phyloP scores from a whole-genome alignment of 2,329 filamentous ascomycete species.

The Calonectria naviculata region DNA sequence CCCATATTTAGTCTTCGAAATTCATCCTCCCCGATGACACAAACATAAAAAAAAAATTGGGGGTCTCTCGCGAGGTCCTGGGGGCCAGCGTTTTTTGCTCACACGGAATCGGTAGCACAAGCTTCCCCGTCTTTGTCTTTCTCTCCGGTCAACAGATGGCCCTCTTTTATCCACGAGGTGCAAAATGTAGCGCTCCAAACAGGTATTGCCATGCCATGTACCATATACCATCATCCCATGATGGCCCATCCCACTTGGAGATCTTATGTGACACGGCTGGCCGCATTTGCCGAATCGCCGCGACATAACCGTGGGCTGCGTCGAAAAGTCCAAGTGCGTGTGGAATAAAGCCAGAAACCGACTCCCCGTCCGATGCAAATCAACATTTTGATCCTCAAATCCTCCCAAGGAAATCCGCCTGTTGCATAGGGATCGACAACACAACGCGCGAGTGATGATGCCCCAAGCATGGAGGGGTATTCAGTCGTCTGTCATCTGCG shows the following conservation, averaged over 20 bases:
- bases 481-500: constrained; percentile 22
- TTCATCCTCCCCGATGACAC: constrained; percentile 39
- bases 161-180: constrained; percentile 40
- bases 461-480: constrained; percentile 20
- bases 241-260: constrained; percentile 32
- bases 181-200: constrained; percentile 36
- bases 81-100: constrained; percentile 28
- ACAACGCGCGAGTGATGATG: constrained; percentile 23
- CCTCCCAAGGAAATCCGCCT: constrained; percentile 29
- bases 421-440: constrained; percentile 33
- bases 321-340: constrained; percentile 37
- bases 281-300: constrained; percentile 26
- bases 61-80: constrained; percentile 40
- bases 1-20: constrained; percentile 41
- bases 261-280: constrained; percentile 27
- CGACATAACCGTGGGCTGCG: constrained; percentile 35
- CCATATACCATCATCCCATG: constrained; percentile 40
- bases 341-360: constrained; percentile 48
- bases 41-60: constrained; percentile 34
- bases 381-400: constrained; percentile 37
- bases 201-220: constrained; percentile 37
- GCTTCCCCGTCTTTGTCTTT: constrained; percentile 30
- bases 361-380: constrained; percentile 53
- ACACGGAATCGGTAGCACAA: constrained; percentile 28
- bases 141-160: constrained; percentile 37